Evolutionary conservation across 345 rosid species (phyloP).

Genomic region (Ceriops tagal): DNA sequence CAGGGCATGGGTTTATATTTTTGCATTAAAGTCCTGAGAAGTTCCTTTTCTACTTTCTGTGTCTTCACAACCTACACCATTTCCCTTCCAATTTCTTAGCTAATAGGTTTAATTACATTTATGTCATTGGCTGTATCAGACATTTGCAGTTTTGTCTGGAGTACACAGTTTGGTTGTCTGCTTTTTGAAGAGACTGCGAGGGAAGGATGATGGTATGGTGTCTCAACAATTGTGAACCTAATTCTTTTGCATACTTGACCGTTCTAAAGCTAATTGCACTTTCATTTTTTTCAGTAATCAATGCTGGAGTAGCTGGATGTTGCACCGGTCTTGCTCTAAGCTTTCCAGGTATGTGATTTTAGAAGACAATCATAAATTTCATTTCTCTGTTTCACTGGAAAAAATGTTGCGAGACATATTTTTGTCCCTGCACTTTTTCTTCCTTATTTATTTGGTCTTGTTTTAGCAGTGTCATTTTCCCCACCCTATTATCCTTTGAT

Average conservation of each 20-base stretch:
- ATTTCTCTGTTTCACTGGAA: neutral
- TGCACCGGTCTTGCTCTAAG: slow-evolving; percentile 87
- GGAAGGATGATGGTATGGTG: slow-evolving; percentile 88
- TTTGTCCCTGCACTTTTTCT: too few relatives aligned
- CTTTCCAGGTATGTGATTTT: slow-evolving; percentile 52
- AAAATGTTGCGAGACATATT: neutral
- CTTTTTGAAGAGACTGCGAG: slow-evolving; percentile 66
- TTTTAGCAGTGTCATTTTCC: neutral
- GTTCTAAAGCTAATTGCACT: neutral
- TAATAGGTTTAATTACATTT: neutral
- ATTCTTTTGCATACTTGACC: neutral
- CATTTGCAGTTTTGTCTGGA: slow-evolving; percentile 67
- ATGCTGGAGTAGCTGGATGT: slow-evolving; percentile 92
- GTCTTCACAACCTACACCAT: neutral
- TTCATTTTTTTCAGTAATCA: slow-evolving; percentile 49
- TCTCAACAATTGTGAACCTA: neutral
- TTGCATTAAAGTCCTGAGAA: neutral
- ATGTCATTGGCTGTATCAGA: slow-evolving; percentile 29
- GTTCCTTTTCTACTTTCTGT: neutral
- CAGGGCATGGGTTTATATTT: too few relatives aligned
- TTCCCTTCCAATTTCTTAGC: neutral
- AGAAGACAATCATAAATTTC: neutral
- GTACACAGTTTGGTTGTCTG: slow-evolving; percentile 75
- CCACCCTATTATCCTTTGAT: neutral
- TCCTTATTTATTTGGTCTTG: neutral